phyloP scores from a whole-genome alignment of 768 basidiomycete genomes.

The Naganishia randhawae region DNA sequence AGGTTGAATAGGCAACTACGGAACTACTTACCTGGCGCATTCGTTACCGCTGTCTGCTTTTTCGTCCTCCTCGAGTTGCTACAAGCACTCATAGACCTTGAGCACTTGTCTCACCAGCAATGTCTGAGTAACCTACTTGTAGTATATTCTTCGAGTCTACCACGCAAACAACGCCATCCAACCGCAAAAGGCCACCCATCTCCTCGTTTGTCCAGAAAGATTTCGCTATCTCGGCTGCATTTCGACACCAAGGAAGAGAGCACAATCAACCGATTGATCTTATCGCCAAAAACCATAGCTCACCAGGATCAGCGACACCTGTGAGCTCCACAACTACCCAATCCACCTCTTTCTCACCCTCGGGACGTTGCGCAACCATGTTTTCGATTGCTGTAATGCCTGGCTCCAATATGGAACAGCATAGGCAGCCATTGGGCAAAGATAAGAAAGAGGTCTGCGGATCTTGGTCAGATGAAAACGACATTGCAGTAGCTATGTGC shows the following conservation, averaged over 20 bases:
- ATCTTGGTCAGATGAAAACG: conserved; percentile 23
- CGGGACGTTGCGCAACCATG: conserved; percentile 51
- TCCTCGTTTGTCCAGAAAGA: conserved; percentile 55
- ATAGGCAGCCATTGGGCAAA: conserved; percentile 93
- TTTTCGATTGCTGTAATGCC: conserved; percentile 92
- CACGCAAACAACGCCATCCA: conserved; percentile 86
- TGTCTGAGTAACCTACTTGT: conserved; percentile 52
- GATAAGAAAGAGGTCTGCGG: conserved; percentile 61
- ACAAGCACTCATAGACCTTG: neutral
- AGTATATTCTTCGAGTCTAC: conserved; percentile 81
- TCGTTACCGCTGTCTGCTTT: conserved; percentile 42
- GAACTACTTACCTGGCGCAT: neutral
- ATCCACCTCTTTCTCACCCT: conserved; percentile 65
- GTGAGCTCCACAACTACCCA: conserved; percentile 95
- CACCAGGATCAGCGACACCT: conserved; percentile 91
- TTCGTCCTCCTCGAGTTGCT: conserved; percentile 85
- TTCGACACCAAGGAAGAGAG: neutral
- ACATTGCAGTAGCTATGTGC: conserved; percentile 28
- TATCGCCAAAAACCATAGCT: conserved; percentile 17
- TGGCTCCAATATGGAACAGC: conserved; percentile 92
- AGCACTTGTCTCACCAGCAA: neutral
- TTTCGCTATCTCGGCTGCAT: conserved; percentile 43
- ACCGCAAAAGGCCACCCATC: conserved; percentile 50
- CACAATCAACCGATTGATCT: neutral
- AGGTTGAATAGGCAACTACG: too few species aligned